phyloP scores from a whole-genome alignment of 352 stramenopile species.

The Phytophthora pseudosyringae region DNA sequence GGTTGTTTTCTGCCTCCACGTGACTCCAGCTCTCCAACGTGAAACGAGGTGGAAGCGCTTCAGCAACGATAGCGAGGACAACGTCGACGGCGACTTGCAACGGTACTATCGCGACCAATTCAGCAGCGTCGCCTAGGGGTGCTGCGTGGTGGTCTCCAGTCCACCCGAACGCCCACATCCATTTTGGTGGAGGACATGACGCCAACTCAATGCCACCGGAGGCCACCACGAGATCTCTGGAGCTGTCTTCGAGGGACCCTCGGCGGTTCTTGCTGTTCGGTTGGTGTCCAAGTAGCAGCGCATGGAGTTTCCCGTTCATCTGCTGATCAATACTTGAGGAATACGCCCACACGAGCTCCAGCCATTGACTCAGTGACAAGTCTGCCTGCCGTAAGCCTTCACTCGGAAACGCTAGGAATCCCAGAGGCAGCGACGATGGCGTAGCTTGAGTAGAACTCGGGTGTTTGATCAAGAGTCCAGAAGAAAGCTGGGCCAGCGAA shows the following conservation, averaged over 20 bases:
- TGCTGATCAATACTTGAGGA: constrained; percentile 16
- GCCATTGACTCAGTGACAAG: constrained; percentile 36
- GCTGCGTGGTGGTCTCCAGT: background rate
- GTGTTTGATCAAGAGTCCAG: constrained; percentile 2
- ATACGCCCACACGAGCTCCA: constrained; percentile 47
- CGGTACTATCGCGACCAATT: constrained; percentile 3
- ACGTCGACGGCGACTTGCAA: constrained; percentile 21
- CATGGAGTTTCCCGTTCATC: constrained; percentile 28
- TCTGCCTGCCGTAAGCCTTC: constrained; percentile 17
- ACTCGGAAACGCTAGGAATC: constrained; percentile 32
- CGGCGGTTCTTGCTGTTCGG: constrained; percentile 4
- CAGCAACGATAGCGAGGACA: constrained; percentile 18
- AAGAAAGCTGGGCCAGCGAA: background rate
- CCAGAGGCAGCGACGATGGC: constrained; percentile 6
- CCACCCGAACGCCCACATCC: constrained; percentile 34
- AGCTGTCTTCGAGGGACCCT: constrained; percentile 18
- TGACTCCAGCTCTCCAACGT: background rate
- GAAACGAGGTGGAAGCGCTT: constrained; percentile 27
- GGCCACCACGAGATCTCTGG: constrained; percentile 4
- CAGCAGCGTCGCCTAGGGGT: background rate
- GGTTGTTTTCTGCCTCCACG: background rate
- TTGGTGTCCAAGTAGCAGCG: constrained; percentile 21
- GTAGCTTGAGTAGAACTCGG: background rate
- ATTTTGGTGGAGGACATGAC: constrained; percentile 5
- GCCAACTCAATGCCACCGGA: background rate